A percentile compares a stretch with the other conserved stretches of the same genome.
Evolutionary conservation across 2,329 filamentous ascomycete genomes (phyloP).

Genomic region (Cladosporium sp.): DNA sequence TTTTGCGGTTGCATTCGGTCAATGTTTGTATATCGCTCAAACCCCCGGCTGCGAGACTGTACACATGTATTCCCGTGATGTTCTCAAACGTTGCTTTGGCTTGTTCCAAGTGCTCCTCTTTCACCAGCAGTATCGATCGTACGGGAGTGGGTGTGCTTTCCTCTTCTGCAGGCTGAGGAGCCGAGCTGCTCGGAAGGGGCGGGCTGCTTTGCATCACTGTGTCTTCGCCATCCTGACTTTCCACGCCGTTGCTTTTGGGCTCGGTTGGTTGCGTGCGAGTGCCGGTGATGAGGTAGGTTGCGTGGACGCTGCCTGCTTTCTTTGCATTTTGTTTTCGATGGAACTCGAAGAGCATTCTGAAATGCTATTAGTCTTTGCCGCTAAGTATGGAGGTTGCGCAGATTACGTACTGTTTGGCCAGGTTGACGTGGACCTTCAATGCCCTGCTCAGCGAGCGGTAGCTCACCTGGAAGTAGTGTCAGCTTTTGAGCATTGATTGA

Average conservation of each 20-base stretch:
- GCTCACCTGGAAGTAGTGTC: constrained; percentile 60
- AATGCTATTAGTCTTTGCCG: background rate
- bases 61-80: constrained; percentile 79
- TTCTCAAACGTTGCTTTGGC: constrained; percentile 64
- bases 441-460: constrained; percentile 82
- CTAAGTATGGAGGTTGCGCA: background rate
- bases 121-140: constrained; percentile 26
- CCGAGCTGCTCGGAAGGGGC: constrained; percentile 63
- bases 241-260: constrained; percentile 35
- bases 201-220: constrained; percentile 64
- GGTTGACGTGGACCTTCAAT: constrained; percentile 77
- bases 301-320: constrained; percentile 71
- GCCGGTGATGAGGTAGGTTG: constrained; percentile 86
- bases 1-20: constrained; percentile 63
- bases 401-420: constrained; percentile 73
- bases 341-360: constrained; percentile 83
- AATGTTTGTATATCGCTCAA: constrained; percentile 66
- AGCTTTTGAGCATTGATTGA: background rate
- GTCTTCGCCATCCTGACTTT: constrained; percentile 56
- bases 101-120: constrained; percentile 33
- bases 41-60: constrained; percentile 71
- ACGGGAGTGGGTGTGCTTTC: constrained; percentile 50
- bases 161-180: constrained; percentile 49
- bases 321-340: constrained; percentile 72
- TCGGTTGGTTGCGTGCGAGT: constrained; percentile 46